phyloP scores from a whole-genome alignment of 2,329 filamentous ascomycete species.

The Diplodia seriata region DNA sequence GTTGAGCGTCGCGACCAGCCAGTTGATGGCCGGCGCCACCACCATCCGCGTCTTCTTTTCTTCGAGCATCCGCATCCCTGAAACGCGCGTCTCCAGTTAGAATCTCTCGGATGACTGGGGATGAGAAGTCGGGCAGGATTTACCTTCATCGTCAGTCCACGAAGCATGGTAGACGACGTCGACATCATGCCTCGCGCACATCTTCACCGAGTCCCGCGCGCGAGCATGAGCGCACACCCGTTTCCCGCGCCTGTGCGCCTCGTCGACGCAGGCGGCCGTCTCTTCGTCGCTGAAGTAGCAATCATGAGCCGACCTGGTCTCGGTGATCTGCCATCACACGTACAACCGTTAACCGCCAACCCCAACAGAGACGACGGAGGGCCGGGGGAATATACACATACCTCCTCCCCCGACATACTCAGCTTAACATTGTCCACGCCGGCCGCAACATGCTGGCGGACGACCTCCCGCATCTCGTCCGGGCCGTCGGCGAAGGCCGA shows the following conservation, averaged over 20 bases:
- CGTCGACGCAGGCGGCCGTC: constrained; percentile 57
- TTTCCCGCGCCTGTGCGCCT: constrained; percentile 52
- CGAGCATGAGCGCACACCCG: constrained; percentile 56
- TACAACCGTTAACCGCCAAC: no score
- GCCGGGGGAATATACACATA: not conserved
- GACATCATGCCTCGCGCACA: constrained; percentile 54
- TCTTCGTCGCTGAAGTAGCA: constrained; percentile 57
- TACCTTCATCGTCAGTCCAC: constrained; percentile 53
- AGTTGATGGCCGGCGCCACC: constrained; percentile 50
- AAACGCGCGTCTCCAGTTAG: not conserved
- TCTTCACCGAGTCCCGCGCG: constrained; percentile 53
- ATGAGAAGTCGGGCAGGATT: not conserved
- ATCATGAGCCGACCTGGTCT: constrained; percentile 48
- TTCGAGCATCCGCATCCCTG: constrained; percentile 41
- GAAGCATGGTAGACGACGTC: constrained; percentile 59
- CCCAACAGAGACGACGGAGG: not conserved
- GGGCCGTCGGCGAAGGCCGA: constrained; percentile 49
- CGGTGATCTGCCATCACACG: constrained; percentile 35
- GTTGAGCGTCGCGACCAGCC: constrained; percentile 50
- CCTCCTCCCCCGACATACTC: constrained; percentile 42
- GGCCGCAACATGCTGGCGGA: constrained; percentile 40
- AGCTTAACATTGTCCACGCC: constrained; percentile 48
- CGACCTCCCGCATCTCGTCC: constrained; percentile 41
- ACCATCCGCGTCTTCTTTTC: constrained; percentile 49
- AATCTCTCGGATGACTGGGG: no score